phyloP scores from a whole-genome alignment of 2,329 filamentous ascomycete species.

The Colletotrichum chlorophyti region DNA sequence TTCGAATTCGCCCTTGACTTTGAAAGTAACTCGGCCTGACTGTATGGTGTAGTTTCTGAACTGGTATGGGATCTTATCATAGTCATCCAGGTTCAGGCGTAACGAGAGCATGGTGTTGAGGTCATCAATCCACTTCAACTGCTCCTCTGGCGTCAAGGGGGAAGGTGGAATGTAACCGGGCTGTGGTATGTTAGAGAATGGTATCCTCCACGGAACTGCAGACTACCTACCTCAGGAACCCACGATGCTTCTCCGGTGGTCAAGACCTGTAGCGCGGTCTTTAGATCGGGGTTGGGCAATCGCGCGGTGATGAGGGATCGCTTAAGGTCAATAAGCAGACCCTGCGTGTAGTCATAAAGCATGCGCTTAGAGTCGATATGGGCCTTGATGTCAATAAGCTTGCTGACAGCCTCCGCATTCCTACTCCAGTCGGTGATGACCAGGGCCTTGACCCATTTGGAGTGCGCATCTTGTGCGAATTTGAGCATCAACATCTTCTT shows the following conservation, averaged over 20 bases:
- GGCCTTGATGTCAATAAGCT: slow-evolving; percentile 84
- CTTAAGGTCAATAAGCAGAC: slow-evolving; percentile 75
- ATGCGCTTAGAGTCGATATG: slow-evolving; percentile 72
- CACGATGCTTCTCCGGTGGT: slow-evolving; percentile 78
- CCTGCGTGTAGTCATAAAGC: slow-evolving; percentile 65
- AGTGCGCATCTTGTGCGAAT: slow-evolving; percentile 80
- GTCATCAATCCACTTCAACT: slow-evolving; percentile 77
- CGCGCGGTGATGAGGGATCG: slow-evolving; percentile 74
- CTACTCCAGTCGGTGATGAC: slow-evolving; percentile 92
- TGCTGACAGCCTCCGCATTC: slow-evolving; percentile 79
- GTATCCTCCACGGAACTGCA: neutral
- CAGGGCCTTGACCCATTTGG: slow-evolving; percentile 90
- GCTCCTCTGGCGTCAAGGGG: slow-evolving; percentile 72
- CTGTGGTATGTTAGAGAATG: slow-evolving; percentile 42
- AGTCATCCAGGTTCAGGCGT: slow-evolving; percentile 84
- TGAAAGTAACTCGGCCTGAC: slow-evolving; percentile 90
- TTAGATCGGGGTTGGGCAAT: slow-evolving; percentile 87
- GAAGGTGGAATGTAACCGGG: slow-evolving; percentile 80
- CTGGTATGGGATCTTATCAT: slow-evolving; percentile 74
- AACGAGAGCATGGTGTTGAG: slow-evolving; percentile 85
- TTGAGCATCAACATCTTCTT: slow-evolving; percentile 81
- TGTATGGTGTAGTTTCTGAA: slow-evolving; percentile 80
- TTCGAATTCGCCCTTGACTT: slow-evolving; percentile 84
- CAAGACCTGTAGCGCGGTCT: slow-evolving; percentile 85
- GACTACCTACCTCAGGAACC: slow-evolving; percentile 74